Evolutionary conservation across 768 basidiomycete genomes (phyloP).

Genomic region (Tylopilus cervinicoccineus): DNA sequence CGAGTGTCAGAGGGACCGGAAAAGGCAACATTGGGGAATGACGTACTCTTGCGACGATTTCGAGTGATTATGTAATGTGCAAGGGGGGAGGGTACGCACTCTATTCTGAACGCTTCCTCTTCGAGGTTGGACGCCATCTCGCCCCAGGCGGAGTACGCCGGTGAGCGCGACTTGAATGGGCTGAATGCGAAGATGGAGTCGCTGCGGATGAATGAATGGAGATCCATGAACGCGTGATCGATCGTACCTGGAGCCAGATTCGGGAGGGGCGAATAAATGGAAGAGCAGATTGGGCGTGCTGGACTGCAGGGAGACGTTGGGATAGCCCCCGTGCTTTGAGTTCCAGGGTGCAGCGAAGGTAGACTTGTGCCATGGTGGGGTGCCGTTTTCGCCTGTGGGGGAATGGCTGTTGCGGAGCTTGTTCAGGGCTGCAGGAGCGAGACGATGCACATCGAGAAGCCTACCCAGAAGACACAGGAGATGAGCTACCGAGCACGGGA

Average conservation of each 20-base stretch:
- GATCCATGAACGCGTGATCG: slow-evolving; percentile 13
- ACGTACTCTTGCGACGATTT: slow-evolving; percentile 22
- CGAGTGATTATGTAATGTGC: slow-evolving; percentile 31
- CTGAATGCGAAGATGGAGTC: slow-evolving; percentile 34
- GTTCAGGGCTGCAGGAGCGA: slow-evolving; percentile 23
- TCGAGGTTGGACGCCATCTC: slow-evolving; percentile 68
- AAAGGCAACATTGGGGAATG: slow-evolving; percentile 15
- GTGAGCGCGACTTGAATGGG: slow-evolving; percentile 34
- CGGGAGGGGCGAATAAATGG: slow-evolving; percentile 75
- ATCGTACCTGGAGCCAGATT: slow-evolving; percentile 41
- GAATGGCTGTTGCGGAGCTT: slow-evolving; percentile 27
- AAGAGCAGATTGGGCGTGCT: slow-evolving; percentile 63
- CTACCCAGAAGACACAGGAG: slow-evolving; percentile 36
- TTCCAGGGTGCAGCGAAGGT: slow-evolving; percentile 25
- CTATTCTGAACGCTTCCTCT: slow-evolving; percentile 69
- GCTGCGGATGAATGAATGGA: slow-evolving; percentile 28
- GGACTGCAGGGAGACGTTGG: slow-evolving; percentile 53
- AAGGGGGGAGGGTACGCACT: slow-evolving; percentile 57
- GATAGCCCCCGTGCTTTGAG: slow-evolving; percentile 33
- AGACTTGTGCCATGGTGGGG: slow-evolving; percentile 29
- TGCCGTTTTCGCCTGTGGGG: slow-evolving; percentile 23
- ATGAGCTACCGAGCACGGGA: slow-evolving; percentile 17
- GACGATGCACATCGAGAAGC: slow-evolving; percentile 32
- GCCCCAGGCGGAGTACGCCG: slow-evolving; percentile 69
- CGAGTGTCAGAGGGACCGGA: slow-evolving; percentile 20